These are phyloP conservation scores for Mycosphaerella sp. DNA, from an alignment of 2,329 filamentous ascomycete species.

Conservation along the genomic window DNA sequence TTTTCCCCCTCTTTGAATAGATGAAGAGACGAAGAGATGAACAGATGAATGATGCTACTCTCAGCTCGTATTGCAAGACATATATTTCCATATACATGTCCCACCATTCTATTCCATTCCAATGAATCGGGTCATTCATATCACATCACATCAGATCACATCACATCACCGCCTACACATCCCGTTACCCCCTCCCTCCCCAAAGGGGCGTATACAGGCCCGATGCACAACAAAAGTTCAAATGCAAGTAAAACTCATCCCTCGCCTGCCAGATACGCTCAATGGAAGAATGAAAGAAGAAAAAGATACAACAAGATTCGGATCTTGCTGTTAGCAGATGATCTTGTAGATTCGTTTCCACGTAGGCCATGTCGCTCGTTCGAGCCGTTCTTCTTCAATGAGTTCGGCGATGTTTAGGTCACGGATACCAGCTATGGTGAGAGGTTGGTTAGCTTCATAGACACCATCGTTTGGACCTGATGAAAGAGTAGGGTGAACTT, in stretches of 20 bases:
- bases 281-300: not conserved
- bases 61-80: not conserved
- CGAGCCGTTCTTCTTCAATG: conserved; percentile 70
- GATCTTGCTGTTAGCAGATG: conserved; percentile 35
- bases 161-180: not conserved
- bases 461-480: not conserved
- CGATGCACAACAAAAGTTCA: not conserved
- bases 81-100: not conserved
- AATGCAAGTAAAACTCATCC: not conserved
- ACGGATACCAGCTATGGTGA: conserved; percentile 72
- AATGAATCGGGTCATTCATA: not conserved
- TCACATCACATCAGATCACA: not conserved
- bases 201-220: not conserved
- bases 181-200: not conserved
- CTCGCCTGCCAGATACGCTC: not conserved
- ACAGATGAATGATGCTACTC: not conserved
- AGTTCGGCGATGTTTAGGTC: conserved; percentile 77
- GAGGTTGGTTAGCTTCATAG: not conserved
- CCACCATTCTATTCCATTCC: no score
- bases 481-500: not conserved
- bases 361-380: conserved; percentile 50
- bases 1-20: no score
- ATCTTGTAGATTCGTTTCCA: conserved; percentile 48
- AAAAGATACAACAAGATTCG: not conserved
- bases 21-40: no score